Evolutionary conservation across 768 basidiomycete genomes (phyloP).

Genomic region (Leccinum barrowsii): DNA sequence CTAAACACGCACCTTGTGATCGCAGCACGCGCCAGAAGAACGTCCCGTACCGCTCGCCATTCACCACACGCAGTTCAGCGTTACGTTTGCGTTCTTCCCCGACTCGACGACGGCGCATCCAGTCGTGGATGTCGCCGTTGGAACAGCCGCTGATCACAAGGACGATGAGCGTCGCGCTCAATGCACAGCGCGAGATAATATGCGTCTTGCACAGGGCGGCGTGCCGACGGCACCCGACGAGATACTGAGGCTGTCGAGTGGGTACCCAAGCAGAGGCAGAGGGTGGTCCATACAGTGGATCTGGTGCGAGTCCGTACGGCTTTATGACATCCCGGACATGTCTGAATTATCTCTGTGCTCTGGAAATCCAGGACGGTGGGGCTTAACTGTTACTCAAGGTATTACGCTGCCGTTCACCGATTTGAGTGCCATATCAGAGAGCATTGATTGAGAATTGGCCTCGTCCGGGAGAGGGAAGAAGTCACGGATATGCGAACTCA

Average conservation of each 20-base stretch:
- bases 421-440: too few species aligned
- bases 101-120: constrained; percentile 32
- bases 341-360: too few species aligned
- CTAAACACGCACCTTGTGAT: not conserved
- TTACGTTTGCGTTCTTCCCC: constrained; percentile 91
- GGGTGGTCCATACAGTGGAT: too few species aligned
- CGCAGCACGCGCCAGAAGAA: constrained; percentile 60
- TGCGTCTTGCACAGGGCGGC: constrained; percentile 93
- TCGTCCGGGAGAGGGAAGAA: too few species aligned
- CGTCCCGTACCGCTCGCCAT: constrained; percentile 89
- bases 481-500: too few species aligned
- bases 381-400: too few species aligned
- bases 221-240: constrained; percentile 75
- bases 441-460: too few species aligned
- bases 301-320: too few species aligned
- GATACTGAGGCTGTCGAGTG: constrained; percentile 30
- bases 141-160: constrained; percentile 74
- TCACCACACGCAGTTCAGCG: constrained; percentile 89
- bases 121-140: constrained; percentile 79
- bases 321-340: too few species aligned
- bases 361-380: too few species aligned
- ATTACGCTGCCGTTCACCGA: too few species aligned
- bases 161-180: constrained; percentile 73
- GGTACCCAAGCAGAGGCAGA: too few species aligned
- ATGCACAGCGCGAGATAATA: constrained; percentile 80